phyloP scores from a whole-genome alignment of 106 monocot species.

The Phalaenopsis aphrodite region DNA sequence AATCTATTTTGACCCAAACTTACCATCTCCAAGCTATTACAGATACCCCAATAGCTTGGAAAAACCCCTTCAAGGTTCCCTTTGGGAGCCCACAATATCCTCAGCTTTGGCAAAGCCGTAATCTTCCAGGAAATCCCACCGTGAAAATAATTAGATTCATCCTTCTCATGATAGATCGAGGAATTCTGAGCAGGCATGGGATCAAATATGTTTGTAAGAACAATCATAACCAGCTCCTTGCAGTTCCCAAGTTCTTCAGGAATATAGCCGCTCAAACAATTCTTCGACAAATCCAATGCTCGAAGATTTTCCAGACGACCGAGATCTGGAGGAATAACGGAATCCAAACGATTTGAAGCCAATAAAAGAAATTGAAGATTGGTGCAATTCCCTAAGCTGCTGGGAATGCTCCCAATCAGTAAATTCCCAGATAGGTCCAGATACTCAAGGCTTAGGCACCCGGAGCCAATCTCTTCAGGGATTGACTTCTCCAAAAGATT shows the following conservation, averaged over 20 bases:
- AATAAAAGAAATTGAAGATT: conserved; percentile 37
- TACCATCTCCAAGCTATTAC: conserved; percentile 66
- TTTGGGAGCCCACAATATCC: conserved; percentile 80
- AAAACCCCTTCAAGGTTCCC: conserved; percentile 52
- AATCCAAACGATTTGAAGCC: conserved; percentile 55
- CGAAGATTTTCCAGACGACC: conserved; percentile 42
- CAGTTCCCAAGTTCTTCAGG: conserved; percentile 78
- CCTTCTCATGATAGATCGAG: neutral
- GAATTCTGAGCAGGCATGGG: conserved; percentile 12
- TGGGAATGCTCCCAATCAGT: conserved; percentile 42
- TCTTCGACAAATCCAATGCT: conserved; percentile 74
- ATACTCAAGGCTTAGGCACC: conserved; percentile 28
- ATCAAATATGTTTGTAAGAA: conserved; percentile 46
- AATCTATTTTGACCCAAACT: conserved; percentile 67
- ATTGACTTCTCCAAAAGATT: conserved; percentile 32
- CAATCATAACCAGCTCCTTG: conserved; percentile 43
- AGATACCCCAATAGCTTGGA: conserved; percentile 69
- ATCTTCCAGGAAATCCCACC: conserved; percentile 59
- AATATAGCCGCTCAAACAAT: conserved; percentile 56
- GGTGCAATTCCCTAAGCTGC: conserved; percentile 48
- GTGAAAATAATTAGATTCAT: conserved; percentile 68
- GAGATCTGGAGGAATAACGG: conserved; percentile 44
- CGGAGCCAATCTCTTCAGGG: conserved; percentile 26
- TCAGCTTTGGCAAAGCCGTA: conserved; percentile 52
- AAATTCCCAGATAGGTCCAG: conserved; percentile 54